A percentile compares a stretch with the other conserved stretches of the same genome.
Conservation (phyloP, 805 yeast genomes). For the Ogataea populi-albae region DNA sequence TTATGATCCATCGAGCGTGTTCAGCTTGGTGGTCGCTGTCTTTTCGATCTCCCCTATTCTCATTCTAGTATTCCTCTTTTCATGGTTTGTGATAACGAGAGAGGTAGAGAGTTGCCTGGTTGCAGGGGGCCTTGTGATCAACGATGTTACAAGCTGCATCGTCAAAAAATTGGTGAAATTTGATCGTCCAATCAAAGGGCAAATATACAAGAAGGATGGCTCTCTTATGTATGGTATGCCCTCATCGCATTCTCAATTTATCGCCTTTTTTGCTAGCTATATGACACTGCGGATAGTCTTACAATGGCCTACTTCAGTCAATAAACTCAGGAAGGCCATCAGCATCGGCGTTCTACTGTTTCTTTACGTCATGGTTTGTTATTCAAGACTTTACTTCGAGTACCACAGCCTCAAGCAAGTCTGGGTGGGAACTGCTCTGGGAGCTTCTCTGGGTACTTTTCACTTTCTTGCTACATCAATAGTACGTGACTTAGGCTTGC, state of each 20-base stretch:
- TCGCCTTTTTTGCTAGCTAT: conserved; percentile 78
- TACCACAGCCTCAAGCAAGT: conserved; percentile 81
- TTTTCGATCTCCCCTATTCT: conserved; percentile 80
- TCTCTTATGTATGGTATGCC: conserved; percentile 86
- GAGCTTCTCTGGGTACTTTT: conserved; percentile 53
- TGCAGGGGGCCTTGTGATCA: conserved; percentile 80
- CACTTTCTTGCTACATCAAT: conserved; percentile 55
- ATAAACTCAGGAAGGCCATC: conserved; percentile 24
- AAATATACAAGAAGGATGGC: conserved; percentile 35
- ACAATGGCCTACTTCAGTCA: conserved; percentile 40
- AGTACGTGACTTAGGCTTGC: conserved; percentile 63
- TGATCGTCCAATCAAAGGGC: conserved; percentile 60
- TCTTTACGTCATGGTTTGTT: conserved; percentile 46
- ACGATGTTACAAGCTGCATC: conserved; percentile 69
- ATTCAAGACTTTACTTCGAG: conserved; percentile 70
- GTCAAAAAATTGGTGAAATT: conserved; percentile 63
- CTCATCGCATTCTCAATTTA: conserved; percentile 92
- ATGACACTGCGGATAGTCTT: conserved; percentile 41
- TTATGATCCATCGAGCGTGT: conserved; percentile 62
- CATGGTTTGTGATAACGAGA: conserved; percentile 79
- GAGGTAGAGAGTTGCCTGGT: conserved; percentile 83
- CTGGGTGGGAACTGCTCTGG: conserved; percentile 64
- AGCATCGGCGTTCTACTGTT: conserved; percentile 31
- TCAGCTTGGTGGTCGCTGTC: conserved; percentile 63
- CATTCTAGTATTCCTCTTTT: conserved; percentile 70